phyloP scores from a whole-genome alignment of 2,329 filamentous ascomycete species.

The Penicillium sclerotigenum region DNA sequence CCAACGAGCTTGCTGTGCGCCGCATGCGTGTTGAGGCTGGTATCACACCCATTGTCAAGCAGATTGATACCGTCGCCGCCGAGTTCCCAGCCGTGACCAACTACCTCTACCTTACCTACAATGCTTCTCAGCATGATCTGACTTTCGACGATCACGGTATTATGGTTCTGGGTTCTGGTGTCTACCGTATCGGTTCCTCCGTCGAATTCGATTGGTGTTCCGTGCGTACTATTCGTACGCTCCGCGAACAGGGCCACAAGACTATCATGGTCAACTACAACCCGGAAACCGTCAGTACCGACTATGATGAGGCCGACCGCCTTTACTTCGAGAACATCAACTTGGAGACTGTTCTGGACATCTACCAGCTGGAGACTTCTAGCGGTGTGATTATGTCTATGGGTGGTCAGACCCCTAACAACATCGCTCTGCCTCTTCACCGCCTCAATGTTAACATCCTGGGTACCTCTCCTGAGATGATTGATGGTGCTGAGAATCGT shows the following conservation, averaged over 20 bases:
- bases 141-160: slow-evolving; percentile 83
- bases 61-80: slow-evolving; percentile 96
- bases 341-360: slow-evolving; percentile 84
- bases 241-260: slow-evolving; percentile 80
- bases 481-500: slow-evolving; percentile 92
- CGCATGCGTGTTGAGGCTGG: slow-evolving; percentile 79
- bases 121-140: slow-evolving; percentile 81
- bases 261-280: slow-evolving; percentile 97
- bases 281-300: slow-evolving; percentile 82
- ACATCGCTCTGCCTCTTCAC: slow-evolving; percentile 87
- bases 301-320: slow-evolving; percentile 91
- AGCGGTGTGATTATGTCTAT: slow-evolving; percentile 88
- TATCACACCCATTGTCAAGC: slow-evolving; percentile 88
- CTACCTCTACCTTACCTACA: slow-evolving; percentile 96
- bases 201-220: slow-evolving; percentile 99
- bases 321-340: slow-evolving; percentile 97
- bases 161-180: slow-evolving; percentile 94
- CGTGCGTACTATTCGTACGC: slow-evolving; percentile 85
- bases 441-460: slow-evolving; percentile 88
- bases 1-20: slow-evolving; percentile 87
- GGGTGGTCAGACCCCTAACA: slow-evolving; percentile 97
- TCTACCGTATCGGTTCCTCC: slow-evolving; percentile 94
- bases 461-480: slow-evolving; percentile 97
- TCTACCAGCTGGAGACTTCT: slow-evolving; percentile 82
- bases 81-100: slow-evolving; percentile 95